Base-by-base conservation (phyloP, 768 basidiomycete species). In the Asterophora parasitica region DNA sequence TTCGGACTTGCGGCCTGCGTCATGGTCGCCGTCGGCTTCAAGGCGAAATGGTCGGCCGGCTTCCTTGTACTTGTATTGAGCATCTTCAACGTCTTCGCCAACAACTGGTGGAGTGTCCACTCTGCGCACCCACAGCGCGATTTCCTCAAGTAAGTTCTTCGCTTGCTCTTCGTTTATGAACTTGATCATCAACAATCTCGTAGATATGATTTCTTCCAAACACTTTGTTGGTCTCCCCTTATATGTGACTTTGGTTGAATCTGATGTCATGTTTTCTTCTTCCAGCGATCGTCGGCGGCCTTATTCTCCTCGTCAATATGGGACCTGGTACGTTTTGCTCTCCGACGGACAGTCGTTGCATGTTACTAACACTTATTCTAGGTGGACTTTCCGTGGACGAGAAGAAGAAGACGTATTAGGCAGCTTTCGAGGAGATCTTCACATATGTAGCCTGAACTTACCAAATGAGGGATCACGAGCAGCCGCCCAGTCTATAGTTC, bases 141-240 rank as follows among this genome's bases (percentile, higher is more conserved):
- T 64, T 99, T 98, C 83, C 81, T 98, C 61, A 97, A 97, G 88
- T 94, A 61, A 56, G 86, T 73, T 19, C 26, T n/a, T 3, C 17
- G 32, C 16, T 49, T 37, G 20, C 6, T 23, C 26, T 8, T 16
- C 7, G 15, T 38, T 27, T 28, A 12, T 15, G 23, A 31, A 12
- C 42, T 49, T 11, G 33, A 38, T 2, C 17, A 23, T 61, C 70
- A 42, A 73, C 19, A 41, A 35, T 49, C 46, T 45, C 39, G 13
- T 53, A 91, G 90, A 77, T 96, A 97, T 61, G 96, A 99, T 70
- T 99, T 99, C 74, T 97, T 96, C 88, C 93, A 97, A 70, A 98
- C 93, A 27, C 77, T 96, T 28, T 96, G 76, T 78, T 51, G 46
- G 76, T 73, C 11, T n/a, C 41, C 17, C 30, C 12, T 42, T 31